phyloP scores from a whole-genome alignment of 257 asterid species.

The Plantago major region DNA sequence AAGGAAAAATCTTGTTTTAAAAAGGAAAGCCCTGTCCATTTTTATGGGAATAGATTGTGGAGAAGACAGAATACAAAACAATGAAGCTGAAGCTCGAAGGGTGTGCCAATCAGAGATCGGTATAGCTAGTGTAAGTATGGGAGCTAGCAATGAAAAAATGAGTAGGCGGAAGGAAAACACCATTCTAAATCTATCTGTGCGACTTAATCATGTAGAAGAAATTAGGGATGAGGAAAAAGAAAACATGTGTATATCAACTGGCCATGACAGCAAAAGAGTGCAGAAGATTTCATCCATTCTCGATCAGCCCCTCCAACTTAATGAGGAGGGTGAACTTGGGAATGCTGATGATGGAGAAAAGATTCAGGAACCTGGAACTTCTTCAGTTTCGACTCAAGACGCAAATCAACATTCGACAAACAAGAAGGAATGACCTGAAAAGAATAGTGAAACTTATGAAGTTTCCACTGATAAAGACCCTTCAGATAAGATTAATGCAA shows the following conservation, averaged over 20 bases:
- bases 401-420: not conserved
- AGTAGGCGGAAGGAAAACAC: not conserved
- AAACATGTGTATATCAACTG: not conserved
- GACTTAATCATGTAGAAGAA: constrained; percentile 17
- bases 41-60: constrained; percentile 40
- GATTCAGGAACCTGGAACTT: constrained; percentile 13
- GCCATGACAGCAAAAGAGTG: not conserved
- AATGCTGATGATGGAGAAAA: constrained; percentile 21
- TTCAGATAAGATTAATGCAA: constrained; percentile 14
- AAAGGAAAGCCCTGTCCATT: constrained; percentile 50
- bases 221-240: constrained; percentile 15
- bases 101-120: constrained; percentile 12
- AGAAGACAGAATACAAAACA: constrained; percentile 22
- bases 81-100: constrained; percentile 23
- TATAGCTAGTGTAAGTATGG: constrained; percentile 10
- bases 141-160: constrained; percentile 8
- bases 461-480: constrained; percentile 14
- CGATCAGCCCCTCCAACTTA: constrained; percentile 11
- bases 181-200: constrained; percentile 10
- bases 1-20: constrained; percentile 43
- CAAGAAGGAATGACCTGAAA: constrained; percentile 17
- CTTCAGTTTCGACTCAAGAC: constrained; percentile 13
- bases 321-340: constrained; percentile 11
- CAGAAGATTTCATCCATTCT: not conserved
- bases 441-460: constrained; percentile 13